phyloP scores from a whole-genome alignment of 2,329 filamentous ascomycete species.

The Ophiostoma sp. region DNA sequence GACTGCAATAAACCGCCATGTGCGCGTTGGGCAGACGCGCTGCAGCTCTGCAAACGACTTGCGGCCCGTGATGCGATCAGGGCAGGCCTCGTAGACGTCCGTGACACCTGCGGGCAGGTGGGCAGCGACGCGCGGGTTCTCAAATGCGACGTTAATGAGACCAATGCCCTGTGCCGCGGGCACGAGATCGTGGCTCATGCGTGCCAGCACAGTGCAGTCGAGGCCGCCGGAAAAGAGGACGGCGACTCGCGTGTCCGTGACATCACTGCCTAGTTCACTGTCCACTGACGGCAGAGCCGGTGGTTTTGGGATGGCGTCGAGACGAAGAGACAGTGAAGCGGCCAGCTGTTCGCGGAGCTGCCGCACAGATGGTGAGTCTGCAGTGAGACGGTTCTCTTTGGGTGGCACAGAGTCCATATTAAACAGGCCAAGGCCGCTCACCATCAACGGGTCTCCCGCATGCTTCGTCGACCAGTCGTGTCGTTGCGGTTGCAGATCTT shows the following conservation, averaged over 20 bases:
- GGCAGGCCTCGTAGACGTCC: conserved; percentile 71
- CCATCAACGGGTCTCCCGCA: conserved; percentile 31
- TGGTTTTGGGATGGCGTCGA: conserved; percentile 60
- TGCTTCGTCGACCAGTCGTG: conserved; percentile 35
- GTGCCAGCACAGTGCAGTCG: conserved; percentile 84
- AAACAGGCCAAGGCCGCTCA: conserved; percentile 46
- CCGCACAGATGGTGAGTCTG: conserved; percentile 47
- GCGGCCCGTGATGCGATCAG: conserved; percentile 82
- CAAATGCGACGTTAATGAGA: conserved; percentile 91
- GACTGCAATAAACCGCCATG: conserved; percentile 77
- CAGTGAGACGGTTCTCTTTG: conserved; percentile 30
- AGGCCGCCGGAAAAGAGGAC: conserved; percentile 91
- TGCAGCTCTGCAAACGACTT: conserved; percentile 72
- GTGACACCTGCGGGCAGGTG: conserved; percentile 37
- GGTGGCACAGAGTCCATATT: conserved; percentile 38
- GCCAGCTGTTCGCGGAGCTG: conserved; percentile 51
- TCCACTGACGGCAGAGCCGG: conserved; percentile 21
- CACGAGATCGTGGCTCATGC: conserved; percentile 71
- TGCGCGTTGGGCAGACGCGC: conserved; percentile 60
- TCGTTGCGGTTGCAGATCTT: conserved; percentile 15
- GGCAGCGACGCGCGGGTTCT: conserved; percentile 74
- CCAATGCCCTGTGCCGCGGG: conserved; percentile 67
- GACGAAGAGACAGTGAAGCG: conserved; percentile 58
- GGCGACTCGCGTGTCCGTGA: conserved; percentile 52
- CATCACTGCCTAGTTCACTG: neutral